phyloP scores from a whole-genome alignment of 129 eudicot species.

The Solidago caesia region DNA sequence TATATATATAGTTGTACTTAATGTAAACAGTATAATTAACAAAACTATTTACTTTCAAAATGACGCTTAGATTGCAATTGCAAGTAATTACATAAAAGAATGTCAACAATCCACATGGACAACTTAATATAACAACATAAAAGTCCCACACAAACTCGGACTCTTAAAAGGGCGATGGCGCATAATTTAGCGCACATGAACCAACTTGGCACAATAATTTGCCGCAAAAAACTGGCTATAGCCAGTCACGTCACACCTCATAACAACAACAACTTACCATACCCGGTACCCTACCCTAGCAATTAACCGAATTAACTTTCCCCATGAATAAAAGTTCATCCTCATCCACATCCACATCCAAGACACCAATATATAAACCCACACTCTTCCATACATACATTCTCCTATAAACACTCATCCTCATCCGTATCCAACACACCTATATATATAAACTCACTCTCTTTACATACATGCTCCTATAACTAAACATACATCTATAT shows the following conservation, averaged over 20 bases:
- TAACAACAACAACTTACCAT: constrained; percentile 11
- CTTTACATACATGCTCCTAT: too few species aligned
- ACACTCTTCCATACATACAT: background rate
- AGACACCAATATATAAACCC: constrained; percentile 19
- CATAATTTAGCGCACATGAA: background rate
- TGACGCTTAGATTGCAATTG: too few species aligned
- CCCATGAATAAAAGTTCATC: constrained; percentile 10
- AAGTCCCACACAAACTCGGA: too few species aligned
- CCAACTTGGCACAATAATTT: background rate
- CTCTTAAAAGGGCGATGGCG: too few species aligned
- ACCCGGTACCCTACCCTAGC: constrained; percentile 12
- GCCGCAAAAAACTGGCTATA: constrained; percentile 6
- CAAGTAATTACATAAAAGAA: too few species aligned
- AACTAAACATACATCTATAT: background rate
- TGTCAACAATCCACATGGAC: too few species aligned
- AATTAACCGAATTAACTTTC: background rate
- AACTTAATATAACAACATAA: too few species aligned
- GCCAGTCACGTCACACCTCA: constrained; percentile 7
- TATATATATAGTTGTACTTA: too few species aligned
- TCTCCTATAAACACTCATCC: background rate
- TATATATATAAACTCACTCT: background rate
- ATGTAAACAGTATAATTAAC: too few species aligned
- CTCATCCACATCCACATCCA: constrained; percentile 1
- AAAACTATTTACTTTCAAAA: too few species aligned
- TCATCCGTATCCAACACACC: background rate